Conservation (phyloP, 345 rosid genomes). For the Dipteronia dyeriana region DNA sequence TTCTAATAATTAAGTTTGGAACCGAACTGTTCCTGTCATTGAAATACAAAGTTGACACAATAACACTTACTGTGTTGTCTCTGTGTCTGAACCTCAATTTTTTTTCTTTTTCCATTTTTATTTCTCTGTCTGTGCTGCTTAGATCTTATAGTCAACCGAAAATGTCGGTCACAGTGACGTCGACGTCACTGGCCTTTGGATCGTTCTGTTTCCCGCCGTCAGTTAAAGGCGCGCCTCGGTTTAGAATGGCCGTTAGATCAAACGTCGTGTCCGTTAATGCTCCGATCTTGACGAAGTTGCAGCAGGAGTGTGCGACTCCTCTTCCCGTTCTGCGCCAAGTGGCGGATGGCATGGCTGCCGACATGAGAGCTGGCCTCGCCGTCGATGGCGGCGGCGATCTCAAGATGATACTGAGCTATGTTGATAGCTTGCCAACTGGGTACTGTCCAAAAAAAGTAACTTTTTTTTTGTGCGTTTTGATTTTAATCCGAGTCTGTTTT, state of each 20-base stretch:
- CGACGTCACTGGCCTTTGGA: conserved; percentile 44
- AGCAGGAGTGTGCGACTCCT: conserved; percentile 71
- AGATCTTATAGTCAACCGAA: conserved; percentile 32
- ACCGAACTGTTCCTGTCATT: conserved; percentile 23
- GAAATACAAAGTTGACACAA: conserved; percentile 18
- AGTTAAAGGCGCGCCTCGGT: conserved; percentile 19
- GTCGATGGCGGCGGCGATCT: conserved; percentile 76
- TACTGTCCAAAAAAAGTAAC: too few species aligned
- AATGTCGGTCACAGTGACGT: conserved; percentile 45
- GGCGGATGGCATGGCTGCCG: conserved; percentile 64
- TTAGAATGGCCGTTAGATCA: conserved; percentile 53
- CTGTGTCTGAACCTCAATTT: conserved; percentile 23
- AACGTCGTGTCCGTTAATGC: conserved; percentile 34
- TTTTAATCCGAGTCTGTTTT: too few species aligned
- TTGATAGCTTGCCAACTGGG: conserved; percentile 79
- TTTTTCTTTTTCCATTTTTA: neutral
- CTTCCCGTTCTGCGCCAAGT: conserved; percentile 60
- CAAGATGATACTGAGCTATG: conserved; percentile 79
- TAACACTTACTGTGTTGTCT: conserved; percentile 4
- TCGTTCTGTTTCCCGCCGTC: conserved; percentile 43
- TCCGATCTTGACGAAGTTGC: conserved; percentile 62
- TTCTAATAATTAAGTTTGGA: neutral
- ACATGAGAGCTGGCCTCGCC: conserved; percentile 73
- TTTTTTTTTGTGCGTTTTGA: too few species aligned
- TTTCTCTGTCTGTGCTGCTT: conserved; percentile 16